phyloP scores from a whole-genome alignment of 495 filamentous ascomycete species.

The Jackrogersella multiformis region DNA sequence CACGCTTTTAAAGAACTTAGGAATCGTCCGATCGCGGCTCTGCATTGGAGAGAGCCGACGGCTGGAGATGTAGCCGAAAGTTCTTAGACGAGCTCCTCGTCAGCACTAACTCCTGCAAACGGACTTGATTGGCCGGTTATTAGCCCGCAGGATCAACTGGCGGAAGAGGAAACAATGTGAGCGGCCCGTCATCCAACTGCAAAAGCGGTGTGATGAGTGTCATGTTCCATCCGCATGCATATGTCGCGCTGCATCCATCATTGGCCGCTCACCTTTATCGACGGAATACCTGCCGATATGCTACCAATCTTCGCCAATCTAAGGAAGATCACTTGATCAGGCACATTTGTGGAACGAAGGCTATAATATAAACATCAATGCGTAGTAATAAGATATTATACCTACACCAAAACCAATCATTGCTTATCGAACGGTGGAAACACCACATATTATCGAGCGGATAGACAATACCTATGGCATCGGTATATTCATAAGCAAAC shows the following conservation, averaged over 20 bases:
- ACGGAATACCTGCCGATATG: not conserved
- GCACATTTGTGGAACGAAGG: conserved; percentile 20
- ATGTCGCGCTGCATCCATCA: not conserved
- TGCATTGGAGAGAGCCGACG: conserved; percentile 3
- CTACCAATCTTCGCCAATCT: conserved; percentile 27
- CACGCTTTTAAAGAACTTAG: conserved; percentile 3
- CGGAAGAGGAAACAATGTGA: conserved; percentile 10
- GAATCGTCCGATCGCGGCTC: conserved; percentile 16
- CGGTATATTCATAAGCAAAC: conserved; percentile 12
- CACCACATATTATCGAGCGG: conserved; percentile 1
- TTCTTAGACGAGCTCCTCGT: conserved; percentile 12
- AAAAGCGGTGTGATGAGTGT: conserved; percentile 34
- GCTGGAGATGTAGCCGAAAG: conserved; percentile 7
- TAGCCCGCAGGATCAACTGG: conserved; percentile 20
- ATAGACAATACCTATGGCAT: not conserved
- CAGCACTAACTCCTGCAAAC: conserved; percentile 32
- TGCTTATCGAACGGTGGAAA: conserved; percentile 1
- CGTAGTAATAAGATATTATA: not conserved
- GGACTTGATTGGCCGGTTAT: conserved; percentile 13
- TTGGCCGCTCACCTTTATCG: conserved; percentile 31
- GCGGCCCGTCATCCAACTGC: conserved; percentile 19
- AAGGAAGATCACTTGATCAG: conserved; percentile 31
- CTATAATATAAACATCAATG: conserved; percentile 7
- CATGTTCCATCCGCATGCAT: conserved; percentile 14
- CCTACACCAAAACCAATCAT: conserved; percentile 18